A percentile compares a stretch with the other conserved stretches of the same genome.
phyloP scores from a whole-genome alignment of 2,329 filamentous ascomycete genomes.

The Xylariaceae sp. region DNA sequence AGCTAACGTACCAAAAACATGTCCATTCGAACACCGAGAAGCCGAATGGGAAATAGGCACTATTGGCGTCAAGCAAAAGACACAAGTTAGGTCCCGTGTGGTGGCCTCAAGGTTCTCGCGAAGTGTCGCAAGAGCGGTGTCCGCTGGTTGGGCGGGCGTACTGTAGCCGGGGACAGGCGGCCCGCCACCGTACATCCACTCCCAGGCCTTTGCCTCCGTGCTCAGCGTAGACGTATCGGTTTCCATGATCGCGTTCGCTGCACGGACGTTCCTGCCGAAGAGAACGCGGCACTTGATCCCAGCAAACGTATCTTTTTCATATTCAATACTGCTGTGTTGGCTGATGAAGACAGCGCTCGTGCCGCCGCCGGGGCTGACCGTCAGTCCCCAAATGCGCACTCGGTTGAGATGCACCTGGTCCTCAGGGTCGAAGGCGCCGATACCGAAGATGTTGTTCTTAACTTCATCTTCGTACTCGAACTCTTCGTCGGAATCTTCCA shows the following conservation, averaged over 20 bases:
- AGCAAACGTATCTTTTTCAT: conserved; percentile 39
- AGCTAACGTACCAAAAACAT: conserved; percentile 34
- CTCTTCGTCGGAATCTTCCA: conserved; percentile 12
- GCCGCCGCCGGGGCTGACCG: conserved; percentile 47
- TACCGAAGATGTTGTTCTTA: neutral
- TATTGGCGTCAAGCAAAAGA: conserved; percentile 42
- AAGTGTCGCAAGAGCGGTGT: conserved; percentile 23
- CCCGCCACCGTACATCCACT: conserved; percentile 55
- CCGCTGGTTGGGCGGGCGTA: neutral
- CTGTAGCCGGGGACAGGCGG: conserved; percentile 40
- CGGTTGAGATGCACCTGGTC: conserved; percentile 45
- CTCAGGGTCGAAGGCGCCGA: conserved; percentile 29
- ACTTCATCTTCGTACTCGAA: conserved; percentile 29
- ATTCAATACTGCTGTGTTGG: conserved; percentile 44
- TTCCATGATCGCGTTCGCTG: neutral
- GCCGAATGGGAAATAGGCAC: conserved; percentile 30
- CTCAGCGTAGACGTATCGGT: conserved; percentile 31
- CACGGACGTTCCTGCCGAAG: conserved; percentile 31
- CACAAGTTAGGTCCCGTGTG: conserved; percentile 38
- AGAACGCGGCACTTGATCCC: conserved; percentile 36
- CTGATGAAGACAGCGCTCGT: conserved; percentile 48
- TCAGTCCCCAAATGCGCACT: conserved; percentile 50
- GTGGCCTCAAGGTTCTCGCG: conserved; percentile 37
- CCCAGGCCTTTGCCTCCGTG: conserved; percentile 52
- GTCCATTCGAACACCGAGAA: conserved; percentile 37